Conservation (phyloP, 345 rosid genomes). For the Lagerstroemia speciosa region DNA sequence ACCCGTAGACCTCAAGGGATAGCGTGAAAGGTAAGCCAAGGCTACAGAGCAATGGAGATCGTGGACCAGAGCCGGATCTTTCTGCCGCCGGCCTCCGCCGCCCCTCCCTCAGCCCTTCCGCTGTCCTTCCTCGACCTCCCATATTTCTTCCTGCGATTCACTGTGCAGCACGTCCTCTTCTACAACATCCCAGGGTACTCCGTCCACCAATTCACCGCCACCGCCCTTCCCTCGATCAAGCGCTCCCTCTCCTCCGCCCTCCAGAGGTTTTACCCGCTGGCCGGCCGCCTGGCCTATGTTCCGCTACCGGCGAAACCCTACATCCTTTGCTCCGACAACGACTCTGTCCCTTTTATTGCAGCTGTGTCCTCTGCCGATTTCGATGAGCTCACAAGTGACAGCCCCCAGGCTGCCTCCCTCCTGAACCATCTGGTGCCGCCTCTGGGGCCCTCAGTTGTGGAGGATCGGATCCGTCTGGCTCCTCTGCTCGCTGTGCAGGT, state of each 20-base stretch:
- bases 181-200: constrained; percentile 21
- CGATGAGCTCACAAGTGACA: constrained; percentile 9
- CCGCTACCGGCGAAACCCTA: constrained; percentile 19
- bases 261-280: constrained; percentile 36
- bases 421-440: constrained; percentile 24
- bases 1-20: too few species aligned
- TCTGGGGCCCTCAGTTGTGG: neutral
- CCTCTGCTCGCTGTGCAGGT: constrained; percentile 26
- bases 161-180: constrained; percentile 21
- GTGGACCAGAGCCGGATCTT: constrained; percentile 22
- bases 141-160: constrained; percentile 12
- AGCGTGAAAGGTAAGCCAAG: too few species aligned
- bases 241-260: constrained; percentile 41
- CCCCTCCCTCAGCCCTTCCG: constrained; percentile 26
- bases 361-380: constrained; percentile 24
- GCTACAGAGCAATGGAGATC: constrained; percentile 4
- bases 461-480: neutral
- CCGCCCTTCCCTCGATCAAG: constrained; percentile 30
- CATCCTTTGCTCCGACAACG: constrained; percentile 12
- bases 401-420: constrained; percentile 8
- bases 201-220: constrained; percentile 17
- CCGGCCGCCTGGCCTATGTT: constrained; percentile 19
- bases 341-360: constrained; percentile 16
- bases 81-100: constrained; percentile 21
- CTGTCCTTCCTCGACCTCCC: constrained; percentile 30